phyloP scores from a whole-genome alignment of 2,329 filamentous ascomycete species.

The Juglanconis oblonga region DNA sequence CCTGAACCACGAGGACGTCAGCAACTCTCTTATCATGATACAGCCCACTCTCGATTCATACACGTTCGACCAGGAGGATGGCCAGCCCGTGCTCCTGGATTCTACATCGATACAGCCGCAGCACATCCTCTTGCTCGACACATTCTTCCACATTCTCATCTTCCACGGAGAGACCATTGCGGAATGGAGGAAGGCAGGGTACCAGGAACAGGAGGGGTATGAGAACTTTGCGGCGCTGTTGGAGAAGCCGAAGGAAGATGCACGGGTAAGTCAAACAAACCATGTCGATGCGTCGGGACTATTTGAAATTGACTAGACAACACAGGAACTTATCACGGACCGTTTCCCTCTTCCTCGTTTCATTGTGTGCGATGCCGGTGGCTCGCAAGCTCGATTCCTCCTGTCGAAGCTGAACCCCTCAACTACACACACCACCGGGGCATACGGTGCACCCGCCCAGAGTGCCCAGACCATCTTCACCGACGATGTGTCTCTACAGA shows the following conservation, averaged over 20 bases:
- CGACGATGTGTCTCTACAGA: slow-evolving; percentile 95
- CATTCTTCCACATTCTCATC: slow-evolving; percentile 99
- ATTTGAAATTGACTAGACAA: neutral
- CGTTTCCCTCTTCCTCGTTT: slow-evolving; percentile 97
- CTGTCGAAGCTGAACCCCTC: slow-evolving; percentile 96
- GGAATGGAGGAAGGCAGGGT: slow-evolving; percentile 96
- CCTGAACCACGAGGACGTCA: slow-evolving; percentile 93
- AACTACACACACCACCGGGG: slow-evolving; percentile 90
- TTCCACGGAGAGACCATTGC: slow-evolving; percentile 98
- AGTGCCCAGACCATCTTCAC: slow-evolving; percentile 98
- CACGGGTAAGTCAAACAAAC: slow-evolving; percentile 63
- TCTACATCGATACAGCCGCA: slow-evolving; percentile 94
- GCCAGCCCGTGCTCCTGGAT: slow-evolving; percentile 89
- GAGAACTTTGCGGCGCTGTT: slow-evolving; percentile 89
- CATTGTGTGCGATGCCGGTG: slow-evolving; percentile 97
- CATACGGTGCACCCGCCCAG: slow-evolving; percentile 83
- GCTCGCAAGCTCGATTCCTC: slow-evolving; percentile 94
- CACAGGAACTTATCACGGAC: slow-evolving; percentile 89
- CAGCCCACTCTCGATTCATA: slow-evolving; percentile 97
- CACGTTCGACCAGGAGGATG: slow-evolving; percentile 91
- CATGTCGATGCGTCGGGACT: neutral
- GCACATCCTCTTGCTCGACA: slow-evolving; percentile 91
- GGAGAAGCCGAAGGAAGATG: slow-evolving; percentile 94
- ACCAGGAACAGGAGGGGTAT: slow-evolving; percentile 97
- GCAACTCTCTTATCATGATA: slow-evolving; percentile 97